Base-by-base conservation (phyloP, 805 yeast genomes). In the Ogataea populi-albae region DNA sequence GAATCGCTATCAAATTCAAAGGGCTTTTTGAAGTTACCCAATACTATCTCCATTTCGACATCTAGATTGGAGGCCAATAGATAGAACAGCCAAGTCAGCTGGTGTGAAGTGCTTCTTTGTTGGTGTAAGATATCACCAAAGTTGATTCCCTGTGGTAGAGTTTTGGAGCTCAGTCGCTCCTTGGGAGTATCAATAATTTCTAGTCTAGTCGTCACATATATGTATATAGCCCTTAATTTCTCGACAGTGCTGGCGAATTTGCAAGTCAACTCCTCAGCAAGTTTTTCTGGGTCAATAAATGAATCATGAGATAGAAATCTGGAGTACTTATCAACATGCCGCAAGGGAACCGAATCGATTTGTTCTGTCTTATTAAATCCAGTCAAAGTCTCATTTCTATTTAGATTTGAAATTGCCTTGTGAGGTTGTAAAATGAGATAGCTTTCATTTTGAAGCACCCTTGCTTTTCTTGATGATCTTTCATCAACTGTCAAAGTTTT, bases 21-120 rank as follows among this genome's bases (percentile, higher is more conserved):
- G 6, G 96, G 95, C 17, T 79, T 75, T 54, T 89, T 86, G 63
- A 89, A 71, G 52, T 84, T 85, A 4, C 98, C 98, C 17, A 79
- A 64, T 2, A 93, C 78, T 1, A 87, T 69, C 41, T 85, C 93
- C 45, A 87, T 76, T 6, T 81, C 79, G 24, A 93, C 70, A 8
- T 81, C 79, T 32, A 89, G 64, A 0, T 81, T 69, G 35, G 73
- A 78, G 30, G 91, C 77, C 65, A 93, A 75, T 40, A 77, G 74
- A 42, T 79, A 79, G 57, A 87, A 84, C 15, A 87, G 61, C 66
- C 83, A 78, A 7, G 93, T 86, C 37, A 91, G 57, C 52, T 87
- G 95, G 47, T 75, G 81, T 4, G 59, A 36, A 3, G 66, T 50
- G 34, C 65, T 60, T 24, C 23, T 29, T 21, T 48, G 47, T 5